These are phyloP conservation scores for Hypoxylon sp. DNA, from an alignment of 2,329 filamentous ascomycete genomes.

Conservation along the genomic window DNA sequence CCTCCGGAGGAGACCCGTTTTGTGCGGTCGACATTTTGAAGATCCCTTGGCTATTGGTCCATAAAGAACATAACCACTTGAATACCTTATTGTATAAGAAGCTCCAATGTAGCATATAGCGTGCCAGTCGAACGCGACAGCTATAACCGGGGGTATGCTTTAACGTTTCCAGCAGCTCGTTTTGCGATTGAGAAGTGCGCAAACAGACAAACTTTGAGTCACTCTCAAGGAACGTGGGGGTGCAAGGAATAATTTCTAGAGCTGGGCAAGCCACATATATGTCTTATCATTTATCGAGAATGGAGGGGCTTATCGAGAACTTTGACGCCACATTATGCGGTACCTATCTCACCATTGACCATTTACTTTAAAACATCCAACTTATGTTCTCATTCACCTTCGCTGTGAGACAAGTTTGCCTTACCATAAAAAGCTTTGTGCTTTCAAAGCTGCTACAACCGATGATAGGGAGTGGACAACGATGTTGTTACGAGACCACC, in stretches of 20 bases:
- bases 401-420: no score
- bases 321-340: background rate
- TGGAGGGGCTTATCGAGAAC: constrained; percentile 20
- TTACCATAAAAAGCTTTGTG: no score
- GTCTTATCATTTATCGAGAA: background rate
- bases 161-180: constrained; percentile 14
- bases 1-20: constrained; percentile 38
- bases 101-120: constrained; percentile 9
- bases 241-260: constrained; percentile 33
- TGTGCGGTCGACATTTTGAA: constrained; percentile 39
- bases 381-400: no score
- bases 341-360: no score
- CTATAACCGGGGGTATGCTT: constrained; percentile 5
- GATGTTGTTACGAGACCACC: no score
- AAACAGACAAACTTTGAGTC: constrained; percentile 27
- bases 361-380: no score
- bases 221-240: constrained; percentile 28
- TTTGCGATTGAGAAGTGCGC: constrained; percentile 21
- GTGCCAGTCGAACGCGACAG: background rate
- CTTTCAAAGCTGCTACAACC: no score
- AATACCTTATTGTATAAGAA: constrained; percentile 6
- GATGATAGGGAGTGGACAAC: no score
- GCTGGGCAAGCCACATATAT: constrained; percentile 21
- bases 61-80: constrained; percentile 20
- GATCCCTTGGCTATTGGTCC: constrained; percentile 8